Evolutionary conservation across 1,284 basidiomycete species (phyloP).

Genomic region (Puccinia hordei): DNA sequence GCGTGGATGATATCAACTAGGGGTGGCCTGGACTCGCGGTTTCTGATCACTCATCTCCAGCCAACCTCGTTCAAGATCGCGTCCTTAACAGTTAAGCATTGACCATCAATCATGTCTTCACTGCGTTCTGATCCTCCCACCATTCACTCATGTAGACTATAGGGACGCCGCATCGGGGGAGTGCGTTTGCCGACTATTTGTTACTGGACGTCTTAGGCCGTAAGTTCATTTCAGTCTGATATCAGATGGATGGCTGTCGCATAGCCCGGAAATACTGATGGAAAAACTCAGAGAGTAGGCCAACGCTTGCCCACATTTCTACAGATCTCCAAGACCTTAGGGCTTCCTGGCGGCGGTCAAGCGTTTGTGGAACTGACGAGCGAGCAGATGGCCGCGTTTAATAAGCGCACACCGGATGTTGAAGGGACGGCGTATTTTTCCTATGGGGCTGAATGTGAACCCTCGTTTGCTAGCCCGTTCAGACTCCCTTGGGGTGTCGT

Average conservation of each 20-base stretch:
- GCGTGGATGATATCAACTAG: slow-evolving; percentile 39
- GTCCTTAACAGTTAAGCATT: slow-evolving; percentile 70
- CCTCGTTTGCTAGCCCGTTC: slow-evolving; percentile 78
- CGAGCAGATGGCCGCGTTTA: slow-evolving; percentile 84
- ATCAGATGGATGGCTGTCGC: no score
- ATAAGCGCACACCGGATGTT: slow-evolving; percentile 76
- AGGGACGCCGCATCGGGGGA: slow-evolving; percentile 84
- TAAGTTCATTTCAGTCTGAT: no score
- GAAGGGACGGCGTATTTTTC: slow-evolving; percentile 80
- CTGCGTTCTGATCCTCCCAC: neutral
- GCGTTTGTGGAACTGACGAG: slow-evolving; percentile 85
- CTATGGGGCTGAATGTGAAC: slow-evolving; percentile 87
- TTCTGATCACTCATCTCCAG: slow-evolving; percentile 66
- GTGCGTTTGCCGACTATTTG: slow-evolving; percentile 89
- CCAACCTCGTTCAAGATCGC: slow-evolving; percentile 66
- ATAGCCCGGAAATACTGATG: slow-evolving; percentile 55
- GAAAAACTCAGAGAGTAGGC: slow-evolving; percentile 52
- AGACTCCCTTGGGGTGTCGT: slow-evolving; percentile 13
- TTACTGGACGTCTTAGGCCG: slow-evolving; percentile 74
- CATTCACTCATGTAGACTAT: slow-evolving; percentile 65
- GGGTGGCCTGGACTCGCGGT: slow-evolving; percentile 91
- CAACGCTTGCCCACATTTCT: slow-evolving; percentile 61
- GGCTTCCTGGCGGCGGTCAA: slow-evolving; percentile 78
- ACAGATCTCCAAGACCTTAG: slow-evolving; percentile 70
- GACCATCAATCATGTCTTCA: neutral